Base-by-base conservation (phyloP, 2,329 filamentous ascomycete genomes). In the Byssothecium circinans region DNA sequence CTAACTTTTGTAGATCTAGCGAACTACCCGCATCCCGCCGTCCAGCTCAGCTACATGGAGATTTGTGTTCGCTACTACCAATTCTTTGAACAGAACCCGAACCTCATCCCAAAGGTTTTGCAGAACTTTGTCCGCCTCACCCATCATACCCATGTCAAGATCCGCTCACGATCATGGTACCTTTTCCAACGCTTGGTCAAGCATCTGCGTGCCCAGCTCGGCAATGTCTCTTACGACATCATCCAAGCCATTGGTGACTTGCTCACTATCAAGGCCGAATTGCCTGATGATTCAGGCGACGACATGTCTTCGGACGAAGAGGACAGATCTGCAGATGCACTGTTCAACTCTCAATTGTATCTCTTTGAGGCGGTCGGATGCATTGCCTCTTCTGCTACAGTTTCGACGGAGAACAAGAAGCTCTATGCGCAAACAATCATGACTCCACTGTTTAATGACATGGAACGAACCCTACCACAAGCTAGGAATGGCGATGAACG, bases 41-140 rank as follows among this genome's bases (percentile, higher is more conserved):
- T 96, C 42, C 84, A 96, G 54, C 79, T 99, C 18, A 91, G 96
- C 73, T 99, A 95, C 67, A 96, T 99, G 91, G 94, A 99, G 70
- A 95, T 96, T 29, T 96, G 91, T 69, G 91, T 96, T 45, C 86
- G 94, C 41, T 99, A 99, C 73, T 89, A 87, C 67, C 83, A 85
- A 22, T 95, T 96, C 70, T 97, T 99, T 67, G 91, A 97, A 65
- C 84, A 84, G 46, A 88, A 96, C 64, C 80, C 85, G 23, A 79
- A 86, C 18, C 85, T 89, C 51, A 95, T 97, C 41, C 89, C 89
- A 2, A 87, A 86, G 55, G 90, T 94, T 1, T 79, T 99, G 34
- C 91, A 96, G 64, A 91, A 87, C 65, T 97, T 99, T 70, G 89
- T 99, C 37, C 84, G 86, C 11, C 82, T 96, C 39, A 89, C 94